phyloP scores from a whole-genome alignment of 2,329 filamentous ascomycete species.

The Zymoseptoria crescenta region DNA sequence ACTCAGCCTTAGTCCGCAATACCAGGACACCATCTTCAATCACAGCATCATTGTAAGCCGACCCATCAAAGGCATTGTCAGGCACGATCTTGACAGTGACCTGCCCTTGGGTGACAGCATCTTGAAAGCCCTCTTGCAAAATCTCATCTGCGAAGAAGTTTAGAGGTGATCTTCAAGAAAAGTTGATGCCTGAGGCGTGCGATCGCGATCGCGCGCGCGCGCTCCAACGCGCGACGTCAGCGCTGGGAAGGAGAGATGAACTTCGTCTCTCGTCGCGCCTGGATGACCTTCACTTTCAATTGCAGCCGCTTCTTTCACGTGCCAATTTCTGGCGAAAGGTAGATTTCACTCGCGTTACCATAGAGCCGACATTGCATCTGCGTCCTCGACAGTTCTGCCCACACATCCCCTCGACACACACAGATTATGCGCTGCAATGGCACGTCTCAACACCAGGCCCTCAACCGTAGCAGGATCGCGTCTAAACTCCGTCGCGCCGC shows the following conservation, averaged over 20 bases:
- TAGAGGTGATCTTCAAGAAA: too few species aligned
- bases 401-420: not conserved
- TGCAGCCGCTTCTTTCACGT: not conserved
- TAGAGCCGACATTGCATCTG: not conserved
- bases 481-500: slow-evolving; percentile 9
- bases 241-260: too few species aligned
- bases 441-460: slow-evolving; percentile 16
- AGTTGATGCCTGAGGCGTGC: not conserved
- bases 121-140: not conserved
- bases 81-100: not conserved
- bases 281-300: not conserved
- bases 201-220: too few species aligned
- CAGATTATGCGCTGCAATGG: slow-evolving; percentile 9
- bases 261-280: not conserved
- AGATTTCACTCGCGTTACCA: not conserved
- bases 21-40: not conserved
- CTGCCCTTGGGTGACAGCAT: not conserved
- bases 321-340: not conserved
- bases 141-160: not conserved
- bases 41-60: not conserved
- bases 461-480: slow-evolving; percentile 11
- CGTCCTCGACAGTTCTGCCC: not conserved
- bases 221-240: too few species aligned
- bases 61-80: not conserved
- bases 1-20: not conserved